Evolutionary conservation across 108 stramenopile genomes (phyloP).

Genomic region (Nannochloropsis salina): DNA sequence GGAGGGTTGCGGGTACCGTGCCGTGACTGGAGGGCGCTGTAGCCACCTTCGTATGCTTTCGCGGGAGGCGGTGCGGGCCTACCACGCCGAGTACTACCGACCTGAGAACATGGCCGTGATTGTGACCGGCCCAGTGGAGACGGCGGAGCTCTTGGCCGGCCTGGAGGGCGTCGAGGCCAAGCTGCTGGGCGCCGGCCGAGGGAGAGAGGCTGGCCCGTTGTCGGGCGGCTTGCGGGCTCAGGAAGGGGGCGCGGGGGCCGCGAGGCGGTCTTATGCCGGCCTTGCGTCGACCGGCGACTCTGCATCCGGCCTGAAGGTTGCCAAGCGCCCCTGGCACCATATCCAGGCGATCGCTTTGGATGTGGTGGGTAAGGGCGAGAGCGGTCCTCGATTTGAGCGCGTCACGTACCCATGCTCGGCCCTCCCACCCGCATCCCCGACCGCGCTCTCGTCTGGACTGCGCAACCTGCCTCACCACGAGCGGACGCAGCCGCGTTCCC

Average conservation of each 20-base stretch:
- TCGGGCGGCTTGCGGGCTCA: neutral
- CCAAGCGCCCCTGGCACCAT: too few species aligned
- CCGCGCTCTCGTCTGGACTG: neutral
- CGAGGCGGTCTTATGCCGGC: neutral
- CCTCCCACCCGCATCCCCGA: neutral
- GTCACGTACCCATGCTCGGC: neutral
- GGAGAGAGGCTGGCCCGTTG: neutral
- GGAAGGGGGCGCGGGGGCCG: neutral
- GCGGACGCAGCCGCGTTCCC: neutral
- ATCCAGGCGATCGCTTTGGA: too few species aligned
- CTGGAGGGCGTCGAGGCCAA: conserved; percentile 11
- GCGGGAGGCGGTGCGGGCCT: neutral
- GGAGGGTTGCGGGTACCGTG: neutral
- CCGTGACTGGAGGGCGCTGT: neutral
- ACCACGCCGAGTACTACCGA: neutral
- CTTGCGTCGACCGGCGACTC: neutral
- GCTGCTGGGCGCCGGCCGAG: neutral
- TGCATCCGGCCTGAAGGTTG: neutral
- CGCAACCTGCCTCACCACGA: neutral
- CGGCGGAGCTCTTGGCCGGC: neutral
- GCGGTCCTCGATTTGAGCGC: neutral
- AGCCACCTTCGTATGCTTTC: neutral
- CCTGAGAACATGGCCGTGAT: neutral
- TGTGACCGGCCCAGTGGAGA: neutral
- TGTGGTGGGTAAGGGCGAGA: neutral